Conservation (phyloP, 768 basidiomycete genomes). For the Suillus hirtellus region DNA sequence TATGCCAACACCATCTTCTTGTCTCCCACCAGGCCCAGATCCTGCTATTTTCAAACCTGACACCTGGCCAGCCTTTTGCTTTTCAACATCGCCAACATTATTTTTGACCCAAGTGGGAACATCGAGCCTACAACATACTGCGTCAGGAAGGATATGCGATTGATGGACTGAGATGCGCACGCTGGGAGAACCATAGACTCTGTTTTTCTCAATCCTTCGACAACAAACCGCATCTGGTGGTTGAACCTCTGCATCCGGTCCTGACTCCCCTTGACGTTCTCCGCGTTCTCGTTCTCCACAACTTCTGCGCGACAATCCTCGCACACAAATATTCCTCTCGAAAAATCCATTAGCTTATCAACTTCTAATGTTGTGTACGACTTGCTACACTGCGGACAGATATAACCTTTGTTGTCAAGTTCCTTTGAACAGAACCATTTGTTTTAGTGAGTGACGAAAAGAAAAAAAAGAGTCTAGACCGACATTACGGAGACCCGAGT, state of each 20-base stretch:
- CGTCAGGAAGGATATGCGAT: slow-evolving; percentile 3
- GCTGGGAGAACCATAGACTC: slow-evolving; percentile 85
- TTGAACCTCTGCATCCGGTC: slow-evolving; percentile 97
- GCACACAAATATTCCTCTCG: slow-evolving; percentile 69
- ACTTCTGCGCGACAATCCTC: slow-evolving; percentile 88
- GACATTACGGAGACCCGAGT: slow-evolving; percentile 87
- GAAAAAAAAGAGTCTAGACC: slow-evolving; percentile 25
- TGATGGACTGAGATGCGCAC: slow-evolving; percentile 43
- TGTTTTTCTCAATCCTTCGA: slow-evolving; percentile 85
- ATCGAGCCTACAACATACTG: slow-evolving; percentile 59
- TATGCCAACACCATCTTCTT: slow-evolving; percentile 80
- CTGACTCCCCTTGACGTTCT: slow-evolving; percentile 80
- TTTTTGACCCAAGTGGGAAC: slow-evolving; percentile 80
- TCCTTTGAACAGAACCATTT: slow-evolving; percentile 52
- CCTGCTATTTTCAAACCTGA: slow-evolving; percentile 75
- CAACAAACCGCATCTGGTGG: slow-evolving; percentile 82
- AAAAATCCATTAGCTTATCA: slow-evolving; percentile 77
- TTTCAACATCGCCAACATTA: slow-evolving; percentile 64
- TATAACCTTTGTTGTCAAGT: slow-evolving; percentile 96
- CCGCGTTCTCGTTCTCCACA: slow-evolving; percentile 88
- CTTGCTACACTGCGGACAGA: slow-evolving; percentile 86
- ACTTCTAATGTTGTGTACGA: slow-evolving; percentile 86
- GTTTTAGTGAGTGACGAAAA: background rate
- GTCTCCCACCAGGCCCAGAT: slow-evolving; percentile 53
- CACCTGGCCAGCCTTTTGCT: slow-evolving; percentile 52